Percentiles rank a stretch among this genome's conserved stretches.
These are phyloP conservation scores for Calonectria pauciramosa DNA, from an alignment of 2,329 filamentous ascomycete species.

Conservation along the genomic window DNA sequence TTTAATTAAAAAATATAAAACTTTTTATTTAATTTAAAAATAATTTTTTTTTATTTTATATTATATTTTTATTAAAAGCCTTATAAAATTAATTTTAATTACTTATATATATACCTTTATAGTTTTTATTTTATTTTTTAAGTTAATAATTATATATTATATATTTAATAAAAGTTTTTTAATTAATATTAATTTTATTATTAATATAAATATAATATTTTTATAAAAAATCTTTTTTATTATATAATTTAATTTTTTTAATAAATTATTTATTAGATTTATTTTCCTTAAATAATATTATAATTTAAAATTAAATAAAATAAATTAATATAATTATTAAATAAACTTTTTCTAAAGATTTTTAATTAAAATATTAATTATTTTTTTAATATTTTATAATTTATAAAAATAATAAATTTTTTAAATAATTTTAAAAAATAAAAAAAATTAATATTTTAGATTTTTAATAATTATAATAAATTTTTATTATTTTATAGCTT, in stretches of 20 bases:
- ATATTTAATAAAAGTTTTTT: not conserved
- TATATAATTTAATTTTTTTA: not conserved
- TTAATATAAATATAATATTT: not conserved
- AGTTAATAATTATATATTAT: conserved; percentile 1
- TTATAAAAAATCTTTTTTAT: not conserved
- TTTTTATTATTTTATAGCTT: not conserved
- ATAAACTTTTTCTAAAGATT: not conserved
- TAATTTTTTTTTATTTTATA: not conserved
- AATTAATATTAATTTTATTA: not conserved
- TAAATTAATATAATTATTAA: not conserved
- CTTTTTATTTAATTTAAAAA: not conserved
- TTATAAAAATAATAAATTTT: conserved; percentile 7
- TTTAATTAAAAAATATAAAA: not conserved
- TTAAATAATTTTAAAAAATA: not conserved
- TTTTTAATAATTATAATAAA: conserved; percentile 5
- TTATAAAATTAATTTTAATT: not conserved
- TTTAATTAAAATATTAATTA: not conserved
- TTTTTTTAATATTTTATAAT: conserved; percentile 9
- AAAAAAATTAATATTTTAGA: not conserved
- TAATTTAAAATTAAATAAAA: not conserved
- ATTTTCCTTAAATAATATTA: not conserved
- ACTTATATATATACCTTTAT: not conserved
- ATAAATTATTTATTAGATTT: not conserved
- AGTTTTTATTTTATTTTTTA: not conserved
- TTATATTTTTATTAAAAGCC: not conserved